Base-by-base conservation (phyloP, 1,284 basidiomycete genomes). In the Peniophora sp. region DNA sequence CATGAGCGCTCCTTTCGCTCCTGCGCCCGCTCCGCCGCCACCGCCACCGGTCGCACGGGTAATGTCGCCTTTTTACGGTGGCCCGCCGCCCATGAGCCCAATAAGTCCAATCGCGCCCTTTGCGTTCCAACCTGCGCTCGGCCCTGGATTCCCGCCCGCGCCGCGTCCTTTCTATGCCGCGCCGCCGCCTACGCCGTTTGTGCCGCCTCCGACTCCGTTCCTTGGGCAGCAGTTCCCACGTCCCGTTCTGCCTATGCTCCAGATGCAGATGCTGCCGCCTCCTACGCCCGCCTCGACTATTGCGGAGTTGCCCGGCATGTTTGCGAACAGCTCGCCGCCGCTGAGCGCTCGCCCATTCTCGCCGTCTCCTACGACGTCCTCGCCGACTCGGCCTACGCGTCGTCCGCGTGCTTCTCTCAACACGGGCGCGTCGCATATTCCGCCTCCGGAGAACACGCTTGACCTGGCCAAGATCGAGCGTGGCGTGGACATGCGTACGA, bases 401-500 rank as follows among this genome's bases (percentile, higher is more conserved):
- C 37, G 18, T 5, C 6, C 8, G 37, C 37, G 37, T 15, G 37
- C n/a, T 5, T 17, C 37, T 5, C 37, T 41, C 8, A 20, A 41
- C n/a, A 41, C 37, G 8, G 37, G 37, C 37, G 37, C 37, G 37
- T 41, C 37, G 37, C 37, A 41, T 15, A n/a, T 46, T 24, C 36
- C 36, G 24, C 24, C 48, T 17, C 42, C 54, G 32, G 52, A 53
- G 35, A 91, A 92, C 60, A 76, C 80, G 57, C 67, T 93, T 24
- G 81, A 88, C 61, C 65, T 91, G 24, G 73, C 69, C 27, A 73
- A 73, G 51, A 90, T 93, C 60, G 85, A 85, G 64, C 76, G 74
- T 32, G 90, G 91, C 0, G 64, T 75, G 50, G 90, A 93, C 59
- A 89, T 84, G 32, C 74, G 90, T 37, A 92, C 89, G 20, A 92